Base-by-base conservation (phyloP, 352 stramenopile genomes). In the Globisporangium ultimum region DNA sequence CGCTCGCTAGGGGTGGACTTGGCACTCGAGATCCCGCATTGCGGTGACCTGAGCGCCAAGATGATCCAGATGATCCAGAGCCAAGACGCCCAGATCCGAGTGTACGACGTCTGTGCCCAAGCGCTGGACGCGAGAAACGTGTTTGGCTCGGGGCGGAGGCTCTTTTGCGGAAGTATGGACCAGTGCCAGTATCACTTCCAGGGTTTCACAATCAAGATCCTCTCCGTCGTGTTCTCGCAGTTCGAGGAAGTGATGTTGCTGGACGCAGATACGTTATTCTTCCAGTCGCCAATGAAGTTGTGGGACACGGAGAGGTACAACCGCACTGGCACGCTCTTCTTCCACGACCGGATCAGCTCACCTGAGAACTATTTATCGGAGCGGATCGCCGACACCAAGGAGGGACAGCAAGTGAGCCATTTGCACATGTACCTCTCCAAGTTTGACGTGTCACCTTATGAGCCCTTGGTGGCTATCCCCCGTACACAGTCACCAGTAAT, bases 171-270 rank as follows among this genome's bases (percentile, higher is more conserved):
- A 1, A 55, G 71, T 41, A 34, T 80, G 5, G 50, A 67, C 6
- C 47, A 71, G 24, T 92, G 82, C 54, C 70, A 81, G 22, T 57
- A 65, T 54, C 64, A 58, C 9, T 90, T 78, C 64, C 74, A 80
- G 7, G 72, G 62, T 40, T 92, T 89, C 50, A 63, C 68, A 40
- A 81, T 92, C 59, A 90, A 90, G 72, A 55, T 89, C 51, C 49
- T 92, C 42, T 62, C 70, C n/a, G 55, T 92, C 3, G 22, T 91
- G 8, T 80, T 84, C 53, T 91, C 84, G 13, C 69, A 61, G 8
- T 91, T 93, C 48, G 58, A 79, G 40, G 74, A 93, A 48, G 58
- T 91, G 38, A 89, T 91, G 84, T 56, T 91, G 21, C 52, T 91
- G 32, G 84, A 93, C 68, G 82, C 82, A 34, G 84, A 93, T 57